Percentiles rank a stretch among this genome's conserved stretches.
These are phyloP conservation scores for Gyrodon lividus DNA, from an alignment of 768 basidiomycete genomes.

Conservation along the genomic window DNA sequence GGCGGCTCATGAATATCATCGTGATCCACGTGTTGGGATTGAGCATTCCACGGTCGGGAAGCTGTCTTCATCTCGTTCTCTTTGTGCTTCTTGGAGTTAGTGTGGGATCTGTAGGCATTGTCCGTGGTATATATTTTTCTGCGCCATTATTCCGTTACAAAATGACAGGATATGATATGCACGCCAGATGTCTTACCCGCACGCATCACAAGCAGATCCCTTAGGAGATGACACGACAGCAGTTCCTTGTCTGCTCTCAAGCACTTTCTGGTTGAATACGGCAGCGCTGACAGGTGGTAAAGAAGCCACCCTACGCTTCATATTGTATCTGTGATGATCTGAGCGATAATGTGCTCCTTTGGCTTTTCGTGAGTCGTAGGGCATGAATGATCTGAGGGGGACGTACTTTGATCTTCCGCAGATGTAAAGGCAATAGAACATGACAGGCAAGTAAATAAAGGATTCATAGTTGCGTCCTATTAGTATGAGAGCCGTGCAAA, in stretches of 20 bases:
- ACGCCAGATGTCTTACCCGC: constrained; percentile 60
- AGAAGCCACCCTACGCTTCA: constrained; percentile 91
- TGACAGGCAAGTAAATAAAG: constrained; percentile 83
- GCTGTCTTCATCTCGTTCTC: constrained; percentile 64
- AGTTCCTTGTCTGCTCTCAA: constrained; percentile 75
- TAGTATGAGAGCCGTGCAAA: background rate
- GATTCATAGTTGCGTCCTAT: constrained; percentile 2
- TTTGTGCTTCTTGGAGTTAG: constrained; percentile 86
- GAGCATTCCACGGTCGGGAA: constrained; percentile 12
- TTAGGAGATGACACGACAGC: constrained; percentile 62
- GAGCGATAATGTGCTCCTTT: constrained; percentile 86
- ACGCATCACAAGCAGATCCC: constrained; percentile 68
- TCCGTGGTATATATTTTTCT: constrained; percentile 90
- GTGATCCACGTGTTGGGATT: constrained; percentile 6
- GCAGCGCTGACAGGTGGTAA: constrained; percentile 79
- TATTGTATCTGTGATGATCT: constrained; percentile 97
- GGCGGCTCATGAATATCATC: constrained; percentile 13
- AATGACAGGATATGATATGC: background rate
- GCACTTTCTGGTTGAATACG: constrained; percentile 85
- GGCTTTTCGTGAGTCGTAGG: constrained; percentile 5
- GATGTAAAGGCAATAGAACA: constrained; percentile 86
- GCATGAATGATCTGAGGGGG: background rate
- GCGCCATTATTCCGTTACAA: constrained; percentile 2
- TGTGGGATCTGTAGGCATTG: constrained; percentile 85
- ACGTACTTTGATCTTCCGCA: constrained; percentile 80